Evolutionary conservation across 2,329 filamentous ascomycete species (phyloP), one percentile per base, ranked within the genome.

Genomic region (Fusarium falciforme): DNA sequence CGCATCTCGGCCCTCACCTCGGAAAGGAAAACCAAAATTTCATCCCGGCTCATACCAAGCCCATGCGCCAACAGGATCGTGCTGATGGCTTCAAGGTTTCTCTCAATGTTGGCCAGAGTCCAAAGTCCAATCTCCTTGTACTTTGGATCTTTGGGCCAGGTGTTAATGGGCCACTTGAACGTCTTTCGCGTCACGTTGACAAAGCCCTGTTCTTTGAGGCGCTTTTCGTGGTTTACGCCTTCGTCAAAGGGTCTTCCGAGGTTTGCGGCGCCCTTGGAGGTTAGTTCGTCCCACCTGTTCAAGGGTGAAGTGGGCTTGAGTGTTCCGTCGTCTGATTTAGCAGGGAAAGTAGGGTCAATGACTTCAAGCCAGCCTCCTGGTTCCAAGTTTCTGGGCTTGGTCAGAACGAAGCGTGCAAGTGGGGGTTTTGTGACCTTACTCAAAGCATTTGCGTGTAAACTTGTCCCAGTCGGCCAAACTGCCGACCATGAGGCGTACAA

Each of bases 281-380:
- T 71, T 0, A 76, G 29, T 22, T 74, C 61, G 7, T 72, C 65
- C 73, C 73, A 76, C 11, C 55, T 68, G 7, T 70, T 62, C 0
- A 76, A 4, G 0, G 68, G 63, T 0, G 71, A 75, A 0, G 40
- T 44, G 40, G 40, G 12, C 4, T 44, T 44, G 6, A 44, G 40
- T 2, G 73, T 66, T 12, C 59, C 68, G 8, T 76, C 73, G 33
- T 76, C 73, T 1, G 65, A 76, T 12, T 63, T 71, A 17, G 70
- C 73, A 9, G 73, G 73, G 20, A 76, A 63, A 2, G 55, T 52
- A 2, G 70, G 70, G 10, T 76, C 73, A 2, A 74, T 68, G 1
- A 76, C 52, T 47, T 76, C 73, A 4, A 76, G n/a, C 73, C 68
- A 76, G 3, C 73, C 73, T 8, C 73, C 71, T 1, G 71, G 55